A percentile compares a stretch with the other conserved stretches of the same genome.
Conservation (phyloP, 768 basidiomycete genomes). For the Chalciporus sphaerocephalus region DNA sequence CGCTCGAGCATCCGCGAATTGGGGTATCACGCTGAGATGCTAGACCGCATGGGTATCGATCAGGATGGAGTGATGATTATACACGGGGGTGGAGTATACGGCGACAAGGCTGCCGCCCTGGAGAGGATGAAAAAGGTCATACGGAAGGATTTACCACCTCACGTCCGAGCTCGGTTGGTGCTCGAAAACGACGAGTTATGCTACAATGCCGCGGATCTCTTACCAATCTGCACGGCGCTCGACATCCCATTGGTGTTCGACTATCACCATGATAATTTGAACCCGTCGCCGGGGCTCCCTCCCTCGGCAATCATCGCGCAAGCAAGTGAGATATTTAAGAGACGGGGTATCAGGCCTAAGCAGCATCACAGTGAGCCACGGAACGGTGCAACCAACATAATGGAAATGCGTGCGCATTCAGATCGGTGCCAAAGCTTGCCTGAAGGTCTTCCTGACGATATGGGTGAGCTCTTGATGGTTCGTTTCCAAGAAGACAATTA, state of each 20-base stretch:
- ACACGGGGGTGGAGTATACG: conserved; percentile 82
- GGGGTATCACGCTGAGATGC: conserved; percentile 82
- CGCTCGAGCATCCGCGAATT: conserved; percentile 76
- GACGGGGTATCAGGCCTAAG: conserved; percentile 80
- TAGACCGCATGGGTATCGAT: conserved; percentile 78
- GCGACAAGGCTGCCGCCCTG: conserved; percentile 70
- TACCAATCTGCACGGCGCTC: conserved; percentile 84
- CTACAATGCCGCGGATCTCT: conserved; percentile 83
- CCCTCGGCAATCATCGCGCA: conserved; percentile 66
- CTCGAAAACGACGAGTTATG: conserved; percentile 97
- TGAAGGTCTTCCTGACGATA: conserved; percentile 57
- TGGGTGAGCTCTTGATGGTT: conserved; percentile 40
- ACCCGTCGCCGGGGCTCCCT: conserved; percentile 51
- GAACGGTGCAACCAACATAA: conserved; percentile 75
- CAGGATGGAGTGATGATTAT: conserved; percentile 87
- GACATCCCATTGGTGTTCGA: conserved; percentile 70
- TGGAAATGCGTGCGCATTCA: conserved; percentile 85
- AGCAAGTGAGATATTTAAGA: conserved; percentile 68
- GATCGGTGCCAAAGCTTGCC: conserved; percentile 75
- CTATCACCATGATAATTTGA: conserved; percentile 80
- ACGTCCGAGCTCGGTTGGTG: conserved; percentile 70
- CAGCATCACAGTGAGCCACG: conserved; percentile 91
- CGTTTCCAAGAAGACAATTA: neutral
- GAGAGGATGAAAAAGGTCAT: conserved; percentile 72
- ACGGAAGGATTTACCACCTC: conserved; percentile 48